Evolutionary conservation across 179 eudicot genomes (phyloP), one percentile per base, ranked within the genome.

Genomic region (Sideroxylon spinosum): DNA sequence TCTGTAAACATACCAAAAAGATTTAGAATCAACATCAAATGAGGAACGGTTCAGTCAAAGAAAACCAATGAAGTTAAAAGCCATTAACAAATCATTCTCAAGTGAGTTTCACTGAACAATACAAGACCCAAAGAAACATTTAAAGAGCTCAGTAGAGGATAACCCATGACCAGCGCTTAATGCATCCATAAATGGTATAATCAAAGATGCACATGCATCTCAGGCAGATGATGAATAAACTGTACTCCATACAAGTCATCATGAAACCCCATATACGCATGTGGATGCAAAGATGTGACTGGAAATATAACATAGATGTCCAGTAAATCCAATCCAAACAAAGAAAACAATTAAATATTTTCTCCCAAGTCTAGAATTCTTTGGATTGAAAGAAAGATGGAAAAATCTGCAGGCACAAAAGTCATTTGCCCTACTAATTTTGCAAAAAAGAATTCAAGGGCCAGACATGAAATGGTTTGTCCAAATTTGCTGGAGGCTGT

Each of bases 1-100:
- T 84, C 99, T 96, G 96, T 81, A 86, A 66, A 74, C 37, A 80
- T 44, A 74, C 17, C 77, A 70, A 78, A 78, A 20, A 52, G 16
- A 77, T 76, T 53, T 28, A 79, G 68, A 78, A 75, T 83, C 19
- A 71, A 56, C 70, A 67, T 11, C 53, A 20, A 13, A 50, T 22
- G 46, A 10, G 29, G 49, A 44, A 66, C 37, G 26, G 59, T n/a
- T 4, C 12, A 25, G 22, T 16, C 9, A 52, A 76, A 69, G 25
- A 66, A 50, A 67, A 62, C 46, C 7, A 28, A 23, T n/a, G 8
- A 25, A 79, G 64, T 17, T 37, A 37, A 60, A 49, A 26, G 71
- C n/a, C 76, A 62, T 20, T 49, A 22, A 75, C 14, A 25, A 14
- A 19, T 67, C 55, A 68, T 68, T 68, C 26, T 46, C 71, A 17